A percentile compares a stretch with the other conserved stretches of the same genome.
Conservation (phyloP, 306 rosid genomes). For the Corylus avellana region DNA sequence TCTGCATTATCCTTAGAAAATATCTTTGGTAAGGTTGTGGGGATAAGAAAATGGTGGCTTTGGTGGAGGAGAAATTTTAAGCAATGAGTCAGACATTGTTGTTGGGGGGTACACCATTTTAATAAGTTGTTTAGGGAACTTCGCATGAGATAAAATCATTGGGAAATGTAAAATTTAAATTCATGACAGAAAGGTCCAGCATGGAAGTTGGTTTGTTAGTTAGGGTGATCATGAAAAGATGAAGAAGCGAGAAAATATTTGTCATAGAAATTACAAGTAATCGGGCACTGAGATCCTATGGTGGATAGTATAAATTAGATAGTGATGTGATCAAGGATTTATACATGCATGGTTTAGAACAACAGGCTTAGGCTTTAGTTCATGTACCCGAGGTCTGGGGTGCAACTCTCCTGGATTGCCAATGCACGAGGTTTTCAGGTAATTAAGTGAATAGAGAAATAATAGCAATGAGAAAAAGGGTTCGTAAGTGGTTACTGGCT, state of each 20-base stretch:
- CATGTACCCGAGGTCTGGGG: not conserved
- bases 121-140: slow-evolving; percentile 10
- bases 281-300: not conserved
- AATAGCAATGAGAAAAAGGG: not conserved
- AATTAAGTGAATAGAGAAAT: not conserved
- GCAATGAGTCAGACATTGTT: not conserved
- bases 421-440: not conserved
- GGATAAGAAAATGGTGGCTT: not conserved
- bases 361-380: no score
- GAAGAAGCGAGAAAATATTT: not conserved
- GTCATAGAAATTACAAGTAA: not conserved
- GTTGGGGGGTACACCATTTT: not conserved
- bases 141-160: not conserved
- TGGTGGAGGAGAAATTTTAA: slow-evolving; percentile 7
- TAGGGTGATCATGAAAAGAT: not conserved
- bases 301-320: not conserved
- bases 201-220: not conserved
- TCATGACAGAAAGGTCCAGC: not conserved
- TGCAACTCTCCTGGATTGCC: not conserved
- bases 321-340: no score
- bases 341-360: no score
- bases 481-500: not conserved
- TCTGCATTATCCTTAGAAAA: no score
- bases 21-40: not conserved
- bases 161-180: not conserved